Base-by-base conservation (phyloP, 1,284 basidiomycete species). In the Violaceomyces palustris region DNA sequence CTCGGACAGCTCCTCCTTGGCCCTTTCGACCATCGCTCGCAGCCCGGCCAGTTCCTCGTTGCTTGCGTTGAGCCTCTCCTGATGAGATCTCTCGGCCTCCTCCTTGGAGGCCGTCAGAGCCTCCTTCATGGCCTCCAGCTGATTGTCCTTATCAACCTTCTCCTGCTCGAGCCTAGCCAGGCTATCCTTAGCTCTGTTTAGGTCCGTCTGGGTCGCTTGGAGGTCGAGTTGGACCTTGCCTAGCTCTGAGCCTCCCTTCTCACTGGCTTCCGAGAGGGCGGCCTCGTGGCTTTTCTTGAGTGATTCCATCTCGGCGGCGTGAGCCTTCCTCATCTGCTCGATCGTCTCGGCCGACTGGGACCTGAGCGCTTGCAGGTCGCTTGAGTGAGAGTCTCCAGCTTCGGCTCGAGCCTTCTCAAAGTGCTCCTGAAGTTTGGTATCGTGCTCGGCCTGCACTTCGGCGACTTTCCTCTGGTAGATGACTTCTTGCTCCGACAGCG, bases 391-490 rank as follows among this genome's bases (percentile, higher is more conserved):
- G 38, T 53, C 50, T 6, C 58, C 61, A 12, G 61, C 61, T 33
- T 61, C 53, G 14, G 58, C 50, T 3, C 54, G 55, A 4, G 61
- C 61, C 38, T 58, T 50, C 26, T 64, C 55, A 18, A 55, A 59
- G 6, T 50, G 55, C 3, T 61, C 58, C 45, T 45, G 44, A 6
- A 61, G 39, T 45, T 64, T 57, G 23, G 47, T 39, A 24, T 60
- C 56, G 33, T 53, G 50, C 41, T 63, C 47, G 8, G 50, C 56
- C 39, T 62, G 47, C 34, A 53, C 43, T 21, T 61, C 51, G 35
- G 53, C 54, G 2, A 56, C 38, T 40, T 62, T 48, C 12, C 48
- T 50, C 18, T 42, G 50, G 29, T 56, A 53, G 32, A 53, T 50
- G 40, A 39, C 34, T 25, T 63, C 50, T 33, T 56, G 50, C 18